Base-by-base conservation (phyloP, 2,329 filamentous ascomycete genomes). In the Stachybotrys elegans region DNA sequence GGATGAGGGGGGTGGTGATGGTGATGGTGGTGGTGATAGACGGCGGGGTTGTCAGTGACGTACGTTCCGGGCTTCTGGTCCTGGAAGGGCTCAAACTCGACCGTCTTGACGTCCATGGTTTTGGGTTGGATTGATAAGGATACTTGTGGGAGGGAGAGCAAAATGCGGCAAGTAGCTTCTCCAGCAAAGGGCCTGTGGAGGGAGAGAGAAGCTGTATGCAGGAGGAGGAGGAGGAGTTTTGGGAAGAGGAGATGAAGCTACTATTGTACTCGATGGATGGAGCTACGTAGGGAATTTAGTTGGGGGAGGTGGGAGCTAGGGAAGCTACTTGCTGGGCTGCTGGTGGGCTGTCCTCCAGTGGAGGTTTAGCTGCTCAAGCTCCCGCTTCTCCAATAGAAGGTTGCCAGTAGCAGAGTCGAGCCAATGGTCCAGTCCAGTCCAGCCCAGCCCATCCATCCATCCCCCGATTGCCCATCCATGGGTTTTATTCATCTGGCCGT, bases 31-130 rank as follows among this genome's bases (percentile, higher is more conserved):
- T n/a, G 45, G 46, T 32, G 22, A 40, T 46, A 36, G 43, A 31
- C 12, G 22, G 35, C 37, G n/a, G 62, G 61, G 59, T 62, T 51
- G 50, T 49, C 49, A 50, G 52, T 54, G 56, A 90, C 92, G 71
- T 83, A 96, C 92, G 92, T 97, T 80, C 92, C 92, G 53, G 92
- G 90, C 79, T 98, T 98, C 80, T 98, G 93, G 79, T 97, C 93
- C 52, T 85, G 78, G 70, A 93, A 96, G 48, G 91, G 81, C 67
- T 82, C 83, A 68, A 95, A 82, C 57, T 86, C 79, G 60, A 96
- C 87, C 43, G 85, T 88, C 69, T 88, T 79, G 69, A 76, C 64
- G 54, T 72, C 70, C 89, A 95, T 93, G 61, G 52, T 77, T 17
- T 34, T 34, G 11, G 51, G 43, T 17, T 12, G n/a, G 9, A 34